Evolutionary conservation across 495 filamentous ascomycete genomes (phyloP).

Genomic region (Immersiella caudata): DNA sequence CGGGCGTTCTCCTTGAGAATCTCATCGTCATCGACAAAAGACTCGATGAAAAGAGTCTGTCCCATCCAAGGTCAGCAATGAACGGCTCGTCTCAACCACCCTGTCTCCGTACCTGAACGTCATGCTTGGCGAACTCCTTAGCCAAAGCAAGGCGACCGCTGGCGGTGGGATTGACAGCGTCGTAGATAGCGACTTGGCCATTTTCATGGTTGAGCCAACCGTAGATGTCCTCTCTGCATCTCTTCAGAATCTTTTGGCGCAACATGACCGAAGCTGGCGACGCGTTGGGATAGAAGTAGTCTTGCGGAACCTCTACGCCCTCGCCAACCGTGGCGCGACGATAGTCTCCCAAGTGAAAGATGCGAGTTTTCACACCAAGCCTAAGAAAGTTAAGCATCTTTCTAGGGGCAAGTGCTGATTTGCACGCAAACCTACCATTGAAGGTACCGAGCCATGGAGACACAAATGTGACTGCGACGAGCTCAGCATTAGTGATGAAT

Average conservation of each 20-base stretch:
- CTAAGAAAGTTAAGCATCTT: no score
- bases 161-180: constrained; percentile 93
- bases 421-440: constrained; percentile 78
- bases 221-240: constrained; percentile 96
- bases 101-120: constrained; percentile 70
- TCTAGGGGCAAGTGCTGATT: neutral
- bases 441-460: constrained; percentile 92
- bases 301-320: constrained; percentile 86
- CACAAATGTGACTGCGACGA: constrained; percentile 79
- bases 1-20: constrained; percentile 98
- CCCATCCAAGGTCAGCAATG: constrained; percentile 13
- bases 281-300: constrained; percentile 97
- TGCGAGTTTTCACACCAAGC: constrained; percentile 96
- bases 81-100: neutral
- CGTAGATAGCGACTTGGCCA: constrained; percentile 97
- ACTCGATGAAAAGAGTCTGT: constrained; percentile 95
- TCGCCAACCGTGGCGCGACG: constrained; percentile 85
- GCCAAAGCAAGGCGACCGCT: constrained; percentile 83
- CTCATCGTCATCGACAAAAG: constrained; percentile 85
- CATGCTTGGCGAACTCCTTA: constrained; percentile 94
- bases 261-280: constrained; percentile 84
- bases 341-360: constrained; percentile 98
- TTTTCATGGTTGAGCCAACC: constrained; percentile 95
- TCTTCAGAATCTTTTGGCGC: constrained; percentile 94
- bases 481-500: constrained; percentile 28